Evolutionary conservation across 371 early-diverging fungal species (phyloP).

Genomic region (Gilbertella persicaria): DNA sequence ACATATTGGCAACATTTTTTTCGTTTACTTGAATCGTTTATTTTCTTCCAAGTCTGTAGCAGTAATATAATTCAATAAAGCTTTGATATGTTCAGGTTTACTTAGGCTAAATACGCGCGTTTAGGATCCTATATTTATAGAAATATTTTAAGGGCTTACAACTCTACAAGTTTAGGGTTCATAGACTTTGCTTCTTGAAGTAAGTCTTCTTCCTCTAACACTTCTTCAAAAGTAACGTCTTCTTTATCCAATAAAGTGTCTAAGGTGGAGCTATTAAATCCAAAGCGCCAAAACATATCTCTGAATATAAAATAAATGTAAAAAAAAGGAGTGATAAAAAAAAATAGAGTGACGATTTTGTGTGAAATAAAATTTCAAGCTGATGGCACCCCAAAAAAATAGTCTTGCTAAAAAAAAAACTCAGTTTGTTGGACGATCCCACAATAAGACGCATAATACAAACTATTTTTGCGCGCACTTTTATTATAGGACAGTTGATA

Average conservation of each 20-base stretch:
- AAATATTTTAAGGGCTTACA: conserved; percentile 47
- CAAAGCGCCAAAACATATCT: conserved; percentile 79
- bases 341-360: not conserved
- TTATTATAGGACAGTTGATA: too few species aligned
- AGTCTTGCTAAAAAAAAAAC: not conserved
- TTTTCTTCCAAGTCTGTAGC: conserved; percentile 66
- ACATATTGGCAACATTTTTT: not conserved
- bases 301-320: conserved; percentile 3
- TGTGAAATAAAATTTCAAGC: not conserved
- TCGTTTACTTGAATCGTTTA: conserved; percentile 69
- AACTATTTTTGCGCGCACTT: too few species aligned
- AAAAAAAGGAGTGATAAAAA: conserved; percentile 2
- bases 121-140: not conserved
- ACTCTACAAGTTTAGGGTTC: conserved; percentile 76
- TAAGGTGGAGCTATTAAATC: conserved; percentile 72
- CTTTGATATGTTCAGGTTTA: conserved; percentile 58
- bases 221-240: conserved; percentile 71
- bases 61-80: conserved; percentile 65
- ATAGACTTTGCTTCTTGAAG: conserved; percentile 84
- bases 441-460: too few species aligned
- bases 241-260: conserved; percentile 78
- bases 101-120: conserved; percentile 49
- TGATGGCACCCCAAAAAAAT: not conserved
- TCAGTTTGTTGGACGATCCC: not conserved
- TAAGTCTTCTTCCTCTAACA: conserved; percentile 80